Evolutionary conservation across 352 stramenopile genomes (phyloP), one percentile per base, ranked within the genome.

Genomic region (Phytopythium oedochilum): DNA sequence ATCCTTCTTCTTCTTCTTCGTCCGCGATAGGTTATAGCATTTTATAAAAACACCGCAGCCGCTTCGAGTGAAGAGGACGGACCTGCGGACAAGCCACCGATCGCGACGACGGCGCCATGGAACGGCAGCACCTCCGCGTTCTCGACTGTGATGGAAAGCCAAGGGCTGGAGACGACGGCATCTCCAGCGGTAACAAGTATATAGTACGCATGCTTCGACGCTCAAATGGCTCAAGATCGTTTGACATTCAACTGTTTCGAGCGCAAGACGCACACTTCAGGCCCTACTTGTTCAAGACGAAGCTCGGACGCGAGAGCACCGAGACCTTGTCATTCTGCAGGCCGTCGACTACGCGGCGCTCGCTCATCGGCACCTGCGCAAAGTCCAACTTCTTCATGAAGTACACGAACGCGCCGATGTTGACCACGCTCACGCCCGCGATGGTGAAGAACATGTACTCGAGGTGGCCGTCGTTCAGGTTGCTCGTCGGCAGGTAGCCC

Each of bases 371-470:
- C 20, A 56, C 51, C 71, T 79, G 81, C 42, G 73, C 71, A 45
- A 86, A 85, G 51, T 83, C 66, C 75, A 84, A 85, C 54, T 79
- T 71, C 51, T 66, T 68, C 68, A 86, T 86, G 32, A 71, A 64
- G 35, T 63, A 42, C 17, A 77, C 54, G 59, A 78, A 88, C 17
- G 64, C 63, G 39, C 79, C 23, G 53, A 83, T 59, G 65, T 85
- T 88, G 35, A 85, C 57, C 17, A 82, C 34, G 23, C 67, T 75
- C 26, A 85, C 61, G 22, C 39, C 57, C 14, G 68, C 75, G 38
- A 86, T 66, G 0, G 64, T 68, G 61, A 83, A 86, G 61, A 85
- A 81, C 71, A 86, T 83, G 64, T 86, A 86, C 71, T 88, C 78
- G 31, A 88, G 57, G 63, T 86, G 56, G 56, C 68, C 66, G 3